Percentiles rank a stretch among this genome's conserved stretches.
Conservation (phyloP, 176 grass and related monocot species). For the Carex littledalei region DNA sequence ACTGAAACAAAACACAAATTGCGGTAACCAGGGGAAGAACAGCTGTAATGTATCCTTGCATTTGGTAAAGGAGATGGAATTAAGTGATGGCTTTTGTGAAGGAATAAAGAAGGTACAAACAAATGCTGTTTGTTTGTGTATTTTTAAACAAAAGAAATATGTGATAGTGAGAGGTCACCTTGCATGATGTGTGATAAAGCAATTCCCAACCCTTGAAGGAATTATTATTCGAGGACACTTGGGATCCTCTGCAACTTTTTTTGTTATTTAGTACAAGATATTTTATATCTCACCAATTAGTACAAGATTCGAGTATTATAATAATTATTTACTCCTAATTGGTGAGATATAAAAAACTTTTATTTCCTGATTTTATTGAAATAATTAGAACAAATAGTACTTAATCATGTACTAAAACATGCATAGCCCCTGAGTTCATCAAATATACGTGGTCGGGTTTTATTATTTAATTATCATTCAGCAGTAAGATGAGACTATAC, state of each 20-base stretch:
- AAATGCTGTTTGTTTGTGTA: not conserved
- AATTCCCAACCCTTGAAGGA: not conserved
- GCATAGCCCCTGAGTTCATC: too few species aligned
- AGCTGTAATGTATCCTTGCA: not conserved
- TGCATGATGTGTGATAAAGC: not conserved
- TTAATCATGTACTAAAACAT: too few species aligned
- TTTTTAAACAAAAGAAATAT: not conserved
- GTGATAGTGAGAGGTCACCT: constrained; percentile 11
- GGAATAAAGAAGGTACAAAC: not conserved
- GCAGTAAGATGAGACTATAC: too few species aligned
- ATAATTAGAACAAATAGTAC: too few species aligned
- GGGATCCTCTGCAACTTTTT: not conserved
- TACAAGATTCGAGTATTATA: too few species aligned
- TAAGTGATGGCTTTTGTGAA: not conserved
- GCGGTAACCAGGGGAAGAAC: not conserved
- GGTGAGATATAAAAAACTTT: too few species aligned
- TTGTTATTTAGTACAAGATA: too few species aligned
- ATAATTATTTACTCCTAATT: too few species aligned
- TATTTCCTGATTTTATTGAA: too few species aligned
- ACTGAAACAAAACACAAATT: not conserved
- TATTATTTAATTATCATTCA: too few species aligned
- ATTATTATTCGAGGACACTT: not conserved
- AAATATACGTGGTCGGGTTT: too few species aligned
- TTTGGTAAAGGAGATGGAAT: not conserved
- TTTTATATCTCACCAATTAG: too few species aligned